A percentile compares a stretch with the other conserved stretches of the same genome.
phyloP scores from a whole-genome alignment of 257 asterid genomes.

The Solanum tacnaense region DNA sequence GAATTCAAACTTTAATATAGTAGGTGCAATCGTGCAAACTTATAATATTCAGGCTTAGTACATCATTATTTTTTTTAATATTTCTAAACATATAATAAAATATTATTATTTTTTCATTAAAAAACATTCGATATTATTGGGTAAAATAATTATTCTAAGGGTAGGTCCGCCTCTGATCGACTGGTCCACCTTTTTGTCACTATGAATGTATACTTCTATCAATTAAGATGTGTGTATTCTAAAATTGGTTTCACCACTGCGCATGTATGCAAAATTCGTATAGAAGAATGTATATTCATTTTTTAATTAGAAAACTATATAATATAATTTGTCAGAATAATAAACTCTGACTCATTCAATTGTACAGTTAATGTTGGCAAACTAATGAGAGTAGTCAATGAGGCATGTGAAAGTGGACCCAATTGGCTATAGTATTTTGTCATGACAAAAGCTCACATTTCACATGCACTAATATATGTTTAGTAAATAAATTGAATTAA shows the following conservation, averaged over 20 bases:
- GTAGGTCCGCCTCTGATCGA: neutral
- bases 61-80: neutral
- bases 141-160: neutral
- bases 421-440: neutral
- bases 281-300: neutral
- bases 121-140: too few species aligned
- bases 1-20: neutral
- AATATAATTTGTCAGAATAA: neutral
- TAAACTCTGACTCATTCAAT: neutral
- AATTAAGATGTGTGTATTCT: neutral
- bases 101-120: neutral
- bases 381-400: neutral
- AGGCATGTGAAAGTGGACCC: neutral
- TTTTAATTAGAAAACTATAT: neutral
- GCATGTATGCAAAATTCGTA: neutral
- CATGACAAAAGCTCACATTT: neutral
- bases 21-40: neutral
- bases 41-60: neutral
- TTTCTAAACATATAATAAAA: neutral
- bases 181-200: neutral
- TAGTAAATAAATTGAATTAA: neutral
- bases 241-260: neutral
- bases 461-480: neutral
- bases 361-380: neutral
- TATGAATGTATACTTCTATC: neutral